A percentile compares a stretch with the other conserved stretches of the same genome.
phyloP scores from a whole-genome alignment of 2,329 filamentous ascomycete species.

The Aspergillus nomiae region DNA sequence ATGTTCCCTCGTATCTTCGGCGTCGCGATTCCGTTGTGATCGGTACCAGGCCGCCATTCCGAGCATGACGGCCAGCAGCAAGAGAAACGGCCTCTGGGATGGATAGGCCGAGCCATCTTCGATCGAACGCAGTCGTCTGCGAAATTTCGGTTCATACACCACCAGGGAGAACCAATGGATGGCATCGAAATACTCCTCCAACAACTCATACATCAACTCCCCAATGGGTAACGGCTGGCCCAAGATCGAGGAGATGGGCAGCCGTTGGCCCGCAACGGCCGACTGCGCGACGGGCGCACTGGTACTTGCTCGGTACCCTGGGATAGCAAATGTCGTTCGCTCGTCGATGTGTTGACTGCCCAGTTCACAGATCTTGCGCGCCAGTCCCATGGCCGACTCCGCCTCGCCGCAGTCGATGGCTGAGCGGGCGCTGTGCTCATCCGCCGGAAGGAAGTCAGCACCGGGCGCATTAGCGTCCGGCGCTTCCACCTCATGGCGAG shows the following conservation, averaged over 20 bases:
- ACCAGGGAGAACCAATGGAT: constrained; percentile 51
- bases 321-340: constrained; percentile 38
- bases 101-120: constrained; percentile 36
- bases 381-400: constrained; percentile 40
- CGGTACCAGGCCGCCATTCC: constrained; percentile 44
- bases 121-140: constrained; percentile 34
- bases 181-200: constrained; percentile 45
- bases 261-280: constrained; percentile 20
- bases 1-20: constrained; percentile 12
- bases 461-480: background rate
- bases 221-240: constrained; percentile 31
- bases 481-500: background rate
- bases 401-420: constrained; percentile 29
- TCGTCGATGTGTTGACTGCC: constrained; percentile 30
- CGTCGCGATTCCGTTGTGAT: constrained; percentile 22
- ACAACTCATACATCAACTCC: constrained; percentile 30
- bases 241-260: constrained; percentile 30
- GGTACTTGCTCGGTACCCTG: constrained; percentile 28
- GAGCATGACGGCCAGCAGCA: constrained; percentile 41
- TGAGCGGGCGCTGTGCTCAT: constrained; percentile 1
- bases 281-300: constrained; percentile 1
- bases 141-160: constrained; percentile 46
- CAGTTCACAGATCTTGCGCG: constrained; percentile 33
- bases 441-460: background rate
- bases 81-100: constrained; percentile 39